phyloP scores from a whole-genome alignment of 768 basidiomycete genomes.

The Auricularia sp. region DNA sequence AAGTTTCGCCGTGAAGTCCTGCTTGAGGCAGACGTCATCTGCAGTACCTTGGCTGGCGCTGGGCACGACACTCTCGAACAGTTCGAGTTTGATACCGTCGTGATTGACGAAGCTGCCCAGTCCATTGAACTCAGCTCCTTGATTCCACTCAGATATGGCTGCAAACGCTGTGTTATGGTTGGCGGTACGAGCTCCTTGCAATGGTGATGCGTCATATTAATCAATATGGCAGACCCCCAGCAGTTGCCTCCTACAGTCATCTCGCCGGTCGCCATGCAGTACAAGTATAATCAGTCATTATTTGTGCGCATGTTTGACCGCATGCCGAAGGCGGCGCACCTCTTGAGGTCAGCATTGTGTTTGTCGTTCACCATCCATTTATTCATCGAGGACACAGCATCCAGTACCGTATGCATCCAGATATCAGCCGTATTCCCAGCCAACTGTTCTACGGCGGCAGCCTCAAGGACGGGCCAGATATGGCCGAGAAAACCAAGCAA shows the following conservation, averaged over 20 bases:
- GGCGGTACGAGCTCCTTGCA: conserved; percentile 44
- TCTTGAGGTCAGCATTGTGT: conserved; percentile 49
- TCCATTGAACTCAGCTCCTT: conserved; percentile 90
- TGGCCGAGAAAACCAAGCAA: conserved; percentile 71
- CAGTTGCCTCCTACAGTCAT: conserved; percentile 94
- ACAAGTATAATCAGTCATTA: conserved; percentile 79
- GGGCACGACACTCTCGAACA: conserved; percentile 79
- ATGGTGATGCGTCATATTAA: neutral
- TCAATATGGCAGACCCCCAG: conserved; percentile 50
- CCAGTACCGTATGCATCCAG: conserved; percentile 99
- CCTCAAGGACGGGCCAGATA: conserved; percentile 78
- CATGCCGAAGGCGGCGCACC: conserved; percentile 73
- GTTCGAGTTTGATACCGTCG: conserved; percentile 87
- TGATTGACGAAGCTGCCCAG: conserved; percentile 98
- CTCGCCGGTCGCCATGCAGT: conserved; percentile 45
- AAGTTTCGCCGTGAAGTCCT: conserved; percentile 68
- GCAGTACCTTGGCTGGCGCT: conserved; percentile 85
- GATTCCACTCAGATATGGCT: conserved; percentile 87
- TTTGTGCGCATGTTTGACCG: conserved; percentile 86
- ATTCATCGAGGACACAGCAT: conserved; percentile 46
- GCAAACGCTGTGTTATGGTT: conserved; percentile 81
- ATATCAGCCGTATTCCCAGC: conserved; percentile 86
- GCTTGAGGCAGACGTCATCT: conserved; percentile 84
- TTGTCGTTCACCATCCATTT: neutral
- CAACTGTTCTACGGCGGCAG: conserved; percentile 74